A percentile compares a stretch with the other conserved stretches of the same genome.
phyloP scores from a whole-genome alignment of 78 protist species.

The Speleostelium caveatum region DNA sequence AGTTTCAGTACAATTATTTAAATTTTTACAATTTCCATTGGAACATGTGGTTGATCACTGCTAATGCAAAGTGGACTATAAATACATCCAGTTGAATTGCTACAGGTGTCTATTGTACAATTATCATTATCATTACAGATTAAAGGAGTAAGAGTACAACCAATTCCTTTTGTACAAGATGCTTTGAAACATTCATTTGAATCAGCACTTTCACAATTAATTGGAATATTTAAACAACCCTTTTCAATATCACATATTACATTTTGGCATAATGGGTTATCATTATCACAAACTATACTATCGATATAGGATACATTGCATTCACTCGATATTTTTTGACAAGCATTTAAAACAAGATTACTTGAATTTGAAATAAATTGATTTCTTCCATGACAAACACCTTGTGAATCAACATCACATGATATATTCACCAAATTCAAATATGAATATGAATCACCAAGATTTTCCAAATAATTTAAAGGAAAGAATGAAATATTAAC shows the following conservation, averaged over 20 bases:
- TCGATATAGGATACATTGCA: constrained; percentile 1
- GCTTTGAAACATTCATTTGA: not conserved
- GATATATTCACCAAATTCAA: too few species aligned
- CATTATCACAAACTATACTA: not conserved
- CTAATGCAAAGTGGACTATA: too few species aligned
- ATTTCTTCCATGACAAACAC: not conserved
- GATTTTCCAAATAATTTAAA: too few species aligned
- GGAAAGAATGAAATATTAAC: too few species aligned
- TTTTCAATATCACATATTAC: not conserved
- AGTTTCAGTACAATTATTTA: too few species aligned
- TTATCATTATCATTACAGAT: too few species aligned
- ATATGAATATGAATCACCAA: too few species aligned
- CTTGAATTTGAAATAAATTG: not conserved
- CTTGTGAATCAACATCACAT: not conserved
- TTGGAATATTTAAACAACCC: not conserved
- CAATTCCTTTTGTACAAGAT: not conserved
- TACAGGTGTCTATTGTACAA: not conserved
- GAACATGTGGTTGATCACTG: too few species aligned
- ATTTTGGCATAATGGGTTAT: not conserved
- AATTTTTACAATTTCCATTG: too few species aligned
- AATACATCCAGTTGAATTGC: constrained; percentile 3
- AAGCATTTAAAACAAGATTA: not conserved
- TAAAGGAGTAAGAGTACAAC: too few species aligned
- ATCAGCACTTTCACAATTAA: too few species aligned
- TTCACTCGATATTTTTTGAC: not conserved